Evolutionary conservation across 768 basidiomycete species (phyloP), one percentile per base, ranked within the genome.

Genomic region (Cubamyces sp.): DNA sequence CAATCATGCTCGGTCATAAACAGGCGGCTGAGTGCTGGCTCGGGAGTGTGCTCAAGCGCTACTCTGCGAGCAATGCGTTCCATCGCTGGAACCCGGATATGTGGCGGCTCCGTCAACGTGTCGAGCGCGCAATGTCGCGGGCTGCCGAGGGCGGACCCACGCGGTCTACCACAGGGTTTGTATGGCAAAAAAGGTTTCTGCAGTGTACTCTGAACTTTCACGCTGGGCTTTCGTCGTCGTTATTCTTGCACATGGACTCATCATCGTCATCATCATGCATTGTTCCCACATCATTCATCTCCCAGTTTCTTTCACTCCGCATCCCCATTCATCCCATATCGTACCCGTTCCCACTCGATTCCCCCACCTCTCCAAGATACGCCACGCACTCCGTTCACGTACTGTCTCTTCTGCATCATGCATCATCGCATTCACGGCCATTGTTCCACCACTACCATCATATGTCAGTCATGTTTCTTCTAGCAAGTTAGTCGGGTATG

Each of bases 221-320:
- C 55, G 55, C 60, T 57, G 54, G 62, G 59, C 62, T 66, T 28
- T 62, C 55, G 49, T 64, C 63, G 59, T 65, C 61, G 60, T 58
- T 52, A 49, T 65, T 64, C 62, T 57, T 63, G 64, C 67, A 65
- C 67, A 68, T 61, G 67, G 67, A 68, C 67, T 65, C 64, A 57
- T 64, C 66, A 65, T 59, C 61, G 46, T 64, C 64, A 66, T 70
- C 69, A 70, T 65, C 69, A 69, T 69, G 64, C 68, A 69, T 67
- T 52, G 66, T 65, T 65, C 55, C 62, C 60, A 56, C 68, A 58
- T 61, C 64, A 61, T 66, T 53, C 52, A 47, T 48, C n/a, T 30
- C 54, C 53, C 19, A 25, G 53, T 40, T 48, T n/a, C 55, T 40
- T 47, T 57, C 52, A 58, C 34, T 43, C 61, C 54, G 26, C 57